These are phyloP conservation scores for Yamadazyma aaseri DNA, from an alignment of 1,139 yeast genomes.

Conservation along the genomic window DNA sequence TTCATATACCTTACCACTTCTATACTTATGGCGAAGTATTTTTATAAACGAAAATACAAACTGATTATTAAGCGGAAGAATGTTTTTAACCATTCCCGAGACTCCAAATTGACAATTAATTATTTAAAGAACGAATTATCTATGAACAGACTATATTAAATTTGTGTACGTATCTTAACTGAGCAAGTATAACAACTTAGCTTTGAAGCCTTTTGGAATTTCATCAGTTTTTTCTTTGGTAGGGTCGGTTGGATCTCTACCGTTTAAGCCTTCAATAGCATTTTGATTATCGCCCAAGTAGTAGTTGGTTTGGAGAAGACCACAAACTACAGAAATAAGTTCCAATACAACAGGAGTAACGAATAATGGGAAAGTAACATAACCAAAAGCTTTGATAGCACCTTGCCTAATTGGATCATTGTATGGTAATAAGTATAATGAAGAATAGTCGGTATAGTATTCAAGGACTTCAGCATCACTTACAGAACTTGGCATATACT, in stretches of 20 bases:
- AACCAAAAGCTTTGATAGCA: constrained; percentile 25
- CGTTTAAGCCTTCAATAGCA: constrained; percentile 21
- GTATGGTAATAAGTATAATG: constrained; percentile 18
- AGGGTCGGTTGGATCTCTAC: constrained; percentile 10
- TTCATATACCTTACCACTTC: too few species aligned
- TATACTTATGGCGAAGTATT: too few species aligned
- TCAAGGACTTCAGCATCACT: constrained; percentile 14
- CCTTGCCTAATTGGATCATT: constrained; percentile 25
- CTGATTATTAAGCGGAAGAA: too few species aligned
- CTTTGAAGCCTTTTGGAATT: background rate
- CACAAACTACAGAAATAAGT: constrained; percentile 21
- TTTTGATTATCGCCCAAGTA: constrained; percentile 32
- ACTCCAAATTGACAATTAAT: too few species aligned
- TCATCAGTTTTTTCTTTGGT: constrained; percentile 3
- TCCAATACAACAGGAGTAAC: constrained; percentile 25
- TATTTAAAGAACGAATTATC: too few species aligned
- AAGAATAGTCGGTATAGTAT: constrained; percentile 18
- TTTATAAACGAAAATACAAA: too few species aligned
- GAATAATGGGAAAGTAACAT: constrained; percentile 21
- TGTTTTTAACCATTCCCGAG: too few species aligned
- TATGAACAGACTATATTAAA: too few species aligned
- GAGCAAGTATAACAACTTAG: background rate
- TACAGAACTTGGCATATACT: constrained; percentile 21
- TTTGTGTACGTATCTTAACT: too few species aligned
- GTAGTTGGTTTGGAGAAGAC: constrained; percentile 30